Conservation (phyloP, 2,329 filamentous ascomycete species). For the Ceratocystis albifundus region DNA sequence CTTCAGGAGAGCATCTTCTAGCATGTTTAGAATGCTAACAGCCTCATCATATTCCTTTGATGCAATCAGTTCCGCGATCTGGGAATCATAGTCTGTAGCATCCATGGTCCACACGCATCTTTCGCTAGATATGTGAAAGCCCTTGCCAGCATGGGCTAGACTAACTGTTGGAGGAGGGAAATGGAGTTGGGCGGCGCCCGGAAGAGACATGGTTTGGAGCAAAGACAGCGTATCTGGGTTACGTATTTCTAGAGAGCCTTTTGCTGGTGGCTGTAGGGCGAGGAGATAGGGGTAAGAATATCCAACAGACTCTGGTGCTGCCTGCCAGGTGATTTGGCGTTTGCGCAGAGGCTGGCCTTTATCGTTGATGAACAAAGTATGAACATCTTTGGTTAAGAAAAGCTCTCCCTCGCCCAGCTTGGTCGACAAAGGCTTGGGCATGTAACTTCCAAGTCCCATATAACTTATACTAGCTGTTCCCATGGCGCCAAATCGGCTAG, state of each 20-base stretch:
- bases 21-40: constrained; percentile 74
- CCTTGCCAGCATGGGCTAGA: constrained; percentile 90
- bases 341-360: constrained; percentile 72
- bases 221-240: constrained; percentile 88
- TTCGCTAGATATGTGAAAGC: constrained; percentile 87
- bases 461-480: constrained; percentile 87
- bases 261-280: constrained; percentile 69
- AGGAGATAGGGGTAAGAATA: constrained; percentile 96
- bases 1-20: constrained; percentile 80
- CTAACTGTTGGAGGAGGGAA: constrained; percentile 88
- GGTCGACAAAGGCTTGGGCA: constrained; percentile 78
- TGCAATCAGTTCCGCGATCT: constrained; percentile 70
- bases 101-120: constrained; percentile 93
- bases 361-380: constrained; percentile 81
- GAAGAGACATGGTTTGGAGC: constrained; percentile 71
- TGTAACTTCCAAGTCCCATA: constrained; percentile 85
- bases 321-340: constrained; percentile 82
- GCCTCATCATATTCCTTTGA: constrained; percentile 75
- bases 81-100: constrained; percentile 78
- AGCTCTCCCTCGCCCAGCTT: constrained; percentile 73
- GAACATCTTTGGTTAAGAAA: constrained; percentile 92
- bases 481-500: constrained; percentile 70
- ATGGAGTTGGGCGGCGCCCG: constrained; percentile 72
- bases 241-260: constrained; percentile 76
- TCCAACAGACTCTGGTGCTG: constrained; percentile 78